Conservation (phyloP, 2,329 filamentous ascomycete genomes). For the Sclerotinia minor region DNA sequence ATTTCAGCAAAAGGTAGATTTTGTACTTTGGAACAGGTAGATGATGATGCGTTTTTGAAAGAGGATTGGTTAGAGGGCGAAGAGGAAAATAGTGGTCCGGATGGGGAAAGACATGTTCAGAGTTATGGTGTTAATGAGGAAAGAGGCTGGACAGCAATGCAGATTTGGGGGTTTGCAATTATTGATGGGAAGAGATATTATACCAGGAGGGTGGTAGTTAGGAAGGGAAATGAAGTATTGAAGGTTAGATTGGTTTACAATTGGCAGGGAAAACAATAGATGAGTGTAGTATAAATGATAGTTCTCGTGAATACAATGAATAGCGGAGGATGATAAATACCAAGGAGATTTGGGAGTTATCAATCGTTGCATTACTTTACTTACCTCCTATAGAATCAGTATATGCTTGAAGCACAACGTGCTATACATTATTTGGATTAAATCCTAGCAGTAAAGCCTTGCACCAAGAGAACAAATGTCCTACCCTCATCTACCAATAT, state of each 20-base stretch:
- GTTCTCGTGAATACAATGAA: not conserved
- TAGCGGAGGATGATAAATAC: not conserved
- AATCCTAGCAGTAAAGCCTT: not conserved
- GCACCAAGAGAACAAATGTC: too few relatives aligned
- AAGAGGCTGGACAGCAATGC: slow-evolving; percentile 55
- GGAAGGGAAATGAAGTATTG: slow-evolving; percentile 44
- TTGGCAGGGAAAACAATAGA: slow-evolving; percentile 38
- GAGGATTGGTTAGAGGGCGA: slow-evolving; percentile 53
- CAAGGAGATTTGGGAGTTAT: not conserved
- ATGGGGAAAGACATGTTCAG: slow-evolving; percentile 49
- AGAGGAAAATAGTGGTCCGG: slow-evolving; percentile 45
- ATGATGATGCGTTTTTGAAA: slow-evolving; percentile 45
- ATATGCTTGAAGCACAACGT: not conserved
- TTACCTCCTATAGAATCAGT: not conserved
- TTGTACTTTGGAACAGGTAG: slow-evolving; percentile 37
- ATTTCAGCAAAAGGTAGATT: slow-evolving; percentile 41
- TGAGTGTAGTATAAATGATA: not conserved
- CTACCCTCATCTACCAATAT: not conserved
- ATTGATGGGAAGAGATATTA: slow-evolving; percentile 46
- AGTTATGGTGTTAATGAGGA: slow-evolving; percentile 51
- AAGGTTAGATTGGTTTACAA: slow-evolving; percentile 48
- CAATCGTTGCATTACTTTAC: not conserved
- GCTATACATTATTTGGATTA: not conserved
- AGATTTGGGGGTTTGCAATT: slow-evolving; percentile 52
- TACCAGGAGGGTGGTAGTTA: slow-evolving; percentile 44